phyloP scores from a whole-genome alignment of 306 rosid genomes.

The Hippophae rhamnoides region DNA sequence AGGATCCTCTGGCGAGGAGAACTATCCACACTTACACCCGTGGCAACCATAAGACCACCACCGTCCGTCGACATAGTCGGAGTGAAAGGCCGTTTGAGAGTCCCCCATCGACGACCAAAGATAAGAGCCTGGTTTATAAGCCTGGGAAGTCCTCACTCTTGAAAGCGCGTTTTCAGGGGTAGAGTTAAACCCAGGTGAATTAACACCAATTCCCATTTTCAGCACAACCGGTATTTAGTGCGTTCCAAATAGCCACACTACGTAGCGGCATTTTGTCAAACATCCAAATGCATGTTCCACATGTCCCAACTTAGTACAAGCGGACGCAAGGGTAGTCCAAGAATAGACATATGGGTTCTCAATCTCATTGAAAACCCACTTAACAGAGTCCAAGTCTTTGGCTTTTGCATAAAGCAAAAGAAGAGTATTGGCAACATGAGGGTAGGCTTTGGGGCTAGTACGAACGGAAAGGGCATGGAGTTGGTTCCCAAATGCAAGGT shows the following conservation, averaged over 20 bases:
- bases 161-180: too few relatives aligned
- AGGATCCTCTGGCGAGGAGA: too few relatives aligned
- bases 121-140: too few relatives aligned
- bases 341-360: conserved; percentile 46
- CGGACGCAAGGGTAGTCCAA: conserved; percentile 63
- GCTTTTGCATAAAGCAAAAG: conserved; percentile 54
- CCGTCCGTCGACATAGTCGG: too few relatives aligned
- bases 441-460: conserved; percentile 35
- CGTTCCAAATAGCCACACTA: conserved; percentile 62
- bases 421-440: conserved; percentile 57
- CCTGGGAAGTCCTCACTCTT: too few relatives aligned
- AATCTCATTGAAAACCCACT: conserved; percentile 30
- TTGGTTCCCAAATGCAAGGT: conserved; percentile 35
- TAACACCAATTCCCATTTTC: conserved; percentile 27
- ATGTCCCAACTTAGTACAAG: conserved; percentile 34
- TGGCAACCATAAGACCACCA: too few relatives aligned
- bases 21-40: too few relatives aligned
- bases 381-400: conserved; percentile 29
- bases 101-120: too few relatives aligned
- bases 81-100: too few relatives aligned
- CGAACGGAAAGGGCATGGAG: conserved; percentile 42
- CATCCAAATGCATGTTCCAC: conserved; percentile 33
- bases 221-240: conserved; percentile 48
- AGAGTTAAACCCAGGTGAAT: too few relatives aligned
- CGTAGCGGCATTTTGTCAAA: conserved; percentile 42